A percentile compares a stretch with the other conserved stretches of the same genome.
Conservation (phyloP, 2,329 filamentous ascomycete genomes). For the Apiospora koreana region DNA sequence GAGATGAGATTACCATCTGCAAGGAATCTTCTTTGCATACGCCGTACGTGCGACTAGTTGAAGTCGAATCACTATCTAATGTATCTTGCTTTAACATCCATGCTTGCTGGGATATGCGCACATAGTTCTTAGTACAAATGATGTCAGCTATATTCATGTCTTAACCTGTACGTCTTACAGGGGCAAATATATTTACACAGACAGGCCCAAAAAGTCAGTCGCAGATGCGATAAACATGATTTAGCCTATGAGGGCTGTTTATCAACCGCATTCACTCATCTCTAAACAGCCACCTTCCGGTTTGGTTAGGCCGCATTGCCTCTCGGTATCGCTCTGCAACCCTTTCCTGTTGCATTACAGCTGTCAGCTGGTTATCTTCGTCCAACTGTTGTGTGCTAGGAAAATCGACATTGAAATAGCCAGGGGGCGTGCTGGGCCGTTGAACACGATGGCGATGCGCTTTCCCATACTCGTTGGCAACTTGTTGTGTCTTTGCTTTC, state of each 20-base stretch:
- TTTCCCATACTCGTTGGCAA: conserved; percentile 75
- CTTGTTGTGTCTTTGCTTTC: conserved; percentile 71
- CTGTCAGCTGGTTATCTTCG: conserved; percentile 65
- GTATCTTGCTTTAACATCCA: background rate
- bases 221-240: background rate
- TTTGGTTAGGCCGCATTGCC: conserved; percentile 65
- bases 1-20: background rate
- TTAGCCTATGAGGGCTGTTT: background rate
- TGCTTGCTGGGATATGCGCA: background rate
- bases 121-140: background rate
- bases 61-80: background rate
- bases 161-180: background rate
- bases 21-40: background rate
- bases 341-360: conserved; percentile 61
- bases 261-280: conserved; percentile 57
- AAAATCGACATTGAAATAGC: conserved; percentile 90
- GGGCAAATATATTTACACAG: background rate
- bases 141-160: background rate
- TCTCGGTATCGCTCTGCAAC: conserved; percentile 77
- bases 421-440: conserved; percentile 73
- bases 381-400: conserved; percentile 81
- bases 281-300: conserved; percentile 77
- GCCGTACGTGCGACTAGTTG: background rate
- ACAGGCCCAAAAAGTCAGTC: background rate
- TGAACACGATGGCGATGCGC: conserved; percentile 72